Evolutionary conservation across 176 grass and related monocot species (phyloP).

Genomic region (Alloteropsis semialata): DNA sequence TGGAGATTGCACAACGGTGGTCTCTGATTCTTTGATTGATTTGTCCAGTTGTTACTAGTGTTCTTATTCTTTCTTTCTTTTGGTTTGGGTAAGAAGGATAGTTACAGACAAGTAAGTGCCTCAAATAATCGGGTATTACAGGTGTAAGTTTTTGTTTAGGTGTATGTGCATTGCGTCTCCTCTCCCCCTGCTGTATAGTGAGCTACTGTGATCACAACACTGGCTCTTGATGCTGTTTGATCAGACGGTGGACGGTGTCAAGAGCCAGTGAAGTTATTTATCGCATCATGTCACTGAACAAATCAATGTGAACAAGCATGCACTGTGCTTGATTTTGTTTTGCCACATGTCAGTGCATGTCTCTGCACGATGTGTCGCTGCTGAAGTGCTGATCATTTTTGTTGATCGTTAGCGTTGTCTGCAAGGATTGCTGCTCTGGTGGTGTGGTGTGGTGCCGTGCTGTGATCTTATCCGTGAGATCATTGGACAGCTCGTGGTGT

Average conservation of each 20-base stretch:
- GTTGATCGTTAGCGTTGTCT: not conserved
- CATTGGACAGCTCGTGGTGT: not conserved
- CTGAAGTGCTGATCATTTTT: not conserved
- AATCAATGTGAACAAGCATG: conserved; percentile 21
- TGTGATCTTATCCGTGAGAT: not conserved
- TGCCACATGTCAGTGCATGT: not conserved
- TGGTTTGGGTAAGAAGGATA: conserved; percentile 41
- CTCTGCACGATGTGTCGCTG: not conserved
- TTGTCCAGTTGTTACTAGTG: conserved; percentile 58
- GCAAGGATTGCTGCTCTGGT: not conserved
- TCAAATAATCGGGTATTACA: conserved; percentile 49
- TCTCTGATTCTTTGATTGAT: conserved; percentile 86
- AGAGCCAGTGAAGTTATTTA: conserved; percentile 13
- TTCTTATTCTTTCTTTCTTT: conserved; percentile 32
- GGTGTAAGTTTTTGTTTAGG: conserved; percentile 36
- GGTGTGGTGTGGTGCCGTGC: not conserved
- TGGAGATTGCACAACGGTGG: conserved; percentile 30
- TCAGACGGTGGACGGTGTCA: not conserved
- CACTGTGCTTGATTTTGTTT: conserved; percentile 27
- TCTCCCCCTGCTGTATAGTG: conserved; percentile 55
- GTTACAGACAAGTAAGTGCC: conserved; percentile 34
- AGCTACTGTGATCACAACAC: conserved; percentile 29
- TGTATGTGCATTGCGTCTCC: conserved; percentile 39
- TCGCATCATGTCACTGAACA: conserved; percentile 9
- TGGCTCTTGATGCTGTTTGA: conserved; percentile 27